phyloP scores from a whole-genome alignment of 805 yeast species.

The Wickerhamiella azymoides region DNA sequence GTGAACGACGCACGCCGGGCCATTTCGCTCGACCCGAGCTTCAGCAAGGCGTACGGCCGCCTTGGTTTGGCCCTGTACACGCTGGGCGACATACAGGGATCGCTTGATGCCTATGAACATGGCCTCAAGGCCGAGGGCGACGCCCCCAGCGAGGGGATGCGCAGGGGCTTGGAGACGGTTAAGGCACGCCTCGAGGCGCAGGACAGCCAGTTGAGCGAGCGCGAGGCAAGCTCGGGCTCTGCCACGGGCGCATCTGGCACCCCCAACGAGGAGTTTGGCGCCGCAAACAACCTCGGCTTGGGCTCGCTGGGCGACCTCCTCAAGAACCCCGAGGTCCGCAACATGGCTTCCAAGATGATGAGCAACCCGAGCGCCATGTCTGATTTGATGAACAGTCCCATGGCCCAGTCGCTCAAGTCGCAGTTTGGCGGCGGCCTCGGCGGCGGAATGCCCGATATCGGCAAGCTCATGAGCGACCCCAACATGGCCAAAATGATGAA shows the following conservation, averaged over 20 bases:
- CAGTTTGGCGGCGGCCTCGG: conserved; percentile 7
- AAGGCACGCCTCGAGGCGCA: conserved; percentile 75
- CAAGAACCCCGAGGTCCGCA: conserved; percentile 85
- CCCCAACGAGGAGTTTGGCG: conserved; percentile 10
- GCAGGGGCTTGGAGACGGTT: conserved; percentile 86
- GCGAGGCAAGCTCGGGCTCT: background rate
- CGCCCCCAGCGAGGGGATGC: conserved; percentile 75
- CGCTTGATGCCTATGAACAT: conserved; percentile 78
- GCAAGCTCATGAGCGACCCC: conserved; percentile 8
- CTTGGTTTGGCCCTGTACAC: conserved; percentile 90
- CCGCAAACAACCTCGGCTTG: conserved; percentile 24
- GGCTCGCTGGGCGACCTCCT: conserved; percentile 55
- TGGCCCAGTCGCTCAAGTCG: conserved; percentile 17
- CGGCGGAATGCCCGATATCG: conserved; percentile 4
- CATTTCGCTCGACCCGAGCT: conserved; percentile 58
- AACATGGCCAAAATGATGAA: conserved; percentile 7
- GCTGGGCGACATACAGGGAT: conserved; percentile 79
- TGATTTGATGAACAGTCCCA: conserved; percentile 67
- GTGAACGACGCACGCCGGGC: conserved; percentile 75
- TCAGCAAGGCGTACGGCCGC: conserved; percentile 89
- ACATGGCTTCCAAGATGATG: conserved; percentile 82
- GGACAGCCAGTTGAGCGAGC: conserved; percentile 27
- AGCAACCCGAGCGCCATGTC: conserved; percentile 65
- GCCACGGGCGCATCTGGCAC: too few species aligned
- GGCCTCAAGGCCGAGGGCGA: conserved; percentile 85